These are phyloP conservation scores for Fusarium sp. DNA, from an alignment of 2,329 filamentous ascomycete species.

Conservation along the genomic window DNA sequence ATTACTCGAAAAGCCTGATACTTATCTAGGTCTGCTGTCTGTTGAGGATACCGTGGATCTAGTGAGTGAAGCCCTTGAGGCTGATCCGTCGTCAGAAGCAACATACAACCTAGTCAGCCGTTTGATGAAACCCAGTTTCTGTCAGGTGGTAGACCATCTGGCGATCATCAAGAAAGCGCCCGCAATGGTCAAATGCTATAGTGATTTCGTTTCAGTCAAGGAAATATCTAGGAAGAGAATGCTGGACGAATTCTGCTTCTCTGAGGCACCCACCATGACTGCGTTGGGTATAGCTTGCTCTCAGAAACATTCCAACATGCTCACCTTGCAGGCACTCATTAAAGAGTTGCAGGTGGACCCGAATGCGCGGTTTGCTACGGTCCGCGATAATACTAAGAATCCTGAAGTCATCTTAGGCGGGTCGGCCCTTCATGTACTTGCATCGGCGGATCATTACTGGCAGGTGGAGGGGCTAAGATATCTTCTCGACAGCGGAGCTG, in stretches of 20 bases:
- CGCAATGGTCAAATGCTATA: conserved; percentile 13
- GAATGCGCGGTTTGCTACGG: conserved; percentile 7
- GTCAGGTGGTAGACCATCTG: conserved; percentile 1
- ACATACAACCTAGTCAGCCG: conserved; percentile 3
- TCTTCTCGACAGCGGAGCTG: conserved; percentile 29
- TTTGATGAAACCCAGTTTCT: conserved; percentile 9
- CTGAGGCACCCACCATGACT: background rate
- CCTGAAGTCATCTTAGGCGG: background rate
- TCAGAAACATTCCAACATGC: conserved; percentile 18
- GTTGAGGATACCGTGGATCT: conserved; percentile 12
- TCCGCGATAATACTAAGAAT: fast-evolving
- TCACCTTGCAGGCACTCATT: conserved; percentile 27
- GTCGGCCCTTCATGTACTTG: conserved; percentile 38
- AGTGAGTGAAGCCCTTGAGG: conserved; percentile 1
- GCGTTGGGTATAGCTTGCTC: conserved; percentile 26
- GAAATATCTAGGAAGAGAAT: background rate
- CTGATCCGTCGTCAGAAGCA: background rate
- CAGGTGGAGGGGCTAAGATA: conserved; percentile 33
- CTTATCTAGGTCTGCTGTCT: conserved; percentile 6
- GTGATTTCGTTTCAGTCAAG: conserved; percentile 5
- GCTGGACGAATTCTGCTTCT: fast-evolving
- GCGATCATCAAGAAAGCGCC: conserved; percentile 5
- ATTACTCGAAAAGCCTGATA: background rate
- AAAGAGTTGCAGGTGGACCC: conserved; percentile 32
- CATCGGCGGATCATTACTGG: conserved; percentile 33